phyloP scores from a whole-genome alignment of 345 rosid species.

The Draba incana region DNA sequence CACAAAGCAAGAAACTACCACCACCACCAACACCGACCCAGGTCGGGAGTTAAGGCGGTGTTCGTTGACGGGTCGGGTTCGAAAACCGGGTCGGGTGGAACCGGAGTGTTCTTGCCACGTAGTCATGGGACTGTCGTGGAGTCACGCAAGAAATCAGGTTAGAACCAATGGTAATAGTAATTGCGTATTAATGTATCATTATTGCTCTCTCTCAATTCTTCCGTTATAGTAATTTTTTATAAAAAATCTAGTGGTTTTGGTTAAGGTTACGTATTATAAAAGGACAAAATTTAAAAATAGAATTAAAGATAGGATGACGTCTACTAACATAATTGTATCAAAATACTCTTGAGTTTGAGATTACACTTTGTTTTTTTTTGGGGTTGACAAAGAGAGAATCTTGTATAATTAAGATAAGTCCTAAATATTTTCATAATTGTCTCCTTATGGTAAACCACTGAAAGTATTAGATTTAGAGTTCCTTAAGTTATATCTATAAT shows the following conservation, averaged over 20 bases:
- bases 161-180: neutral
- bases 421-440: neutral
- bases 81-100: constrained; percentile 61
- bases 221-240: neutral
- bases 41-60: constrained; percentile 67
- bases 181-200: neutral
- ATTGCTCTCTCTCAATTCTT: constrained; percentile 1
- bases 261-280: constrained; percentile 25
- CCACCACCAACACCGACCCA: constrained; percentile 35
- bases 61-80: constrained; percentile 57
- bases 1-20: constrained; percentile 31
- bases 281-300: neutral
- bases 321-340: neutral
- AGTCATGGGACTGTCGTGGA: constrained; percentile 45
- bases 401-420: constrained; percentile 22
- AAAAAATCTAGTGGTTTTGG: neutral
- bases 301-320: constrained; percentile 32
- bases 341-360: constrained; percentile 6
- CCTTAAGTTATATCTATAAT: neutral
- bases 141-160: constrained; percentile 69
- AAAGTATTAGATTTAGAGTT: neutral
- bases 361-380: constrained; percentile 29
- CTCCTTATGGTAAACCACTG: constrained; percentile 1
- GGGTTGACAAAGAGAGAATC: constrained; percentile 36
- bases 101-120: constrained; percentile 92